A percentile compares a stretch with the other conserved stretches of the same genome.
Evolutionary conservation across 2,329 filamentous ascomycete genomes (phyloP).

Genomic region (Colletotrichum sp.): DNA sequence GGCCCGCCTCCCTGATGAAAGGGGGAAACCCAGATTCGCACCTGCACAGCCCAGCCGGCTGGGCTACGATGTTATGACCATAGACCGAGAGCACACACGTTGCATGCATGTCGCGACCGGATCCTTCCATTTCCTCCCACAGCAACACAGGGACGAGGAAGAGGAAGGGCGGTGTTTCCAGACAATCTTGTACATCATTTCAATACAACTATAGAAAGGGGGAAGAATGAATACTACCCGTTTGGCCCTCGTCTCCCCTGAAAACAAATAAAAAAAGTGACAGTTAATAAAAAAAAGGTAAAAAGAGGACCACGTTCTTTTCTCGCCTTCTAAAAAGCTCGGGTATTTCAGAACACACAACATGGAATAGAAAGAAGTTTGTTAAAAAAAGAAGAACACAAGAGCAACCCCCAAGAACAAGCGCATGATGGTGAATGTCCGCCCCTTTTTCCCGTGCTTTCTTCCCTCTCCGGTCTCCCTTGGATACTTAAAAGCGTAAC

Average conservation of each 20-base stretch:
- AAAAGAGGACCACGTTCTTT: conserved; percentile 14
- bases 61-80: not conserved
- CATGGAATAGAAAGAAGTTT: conserved; percentile 7
- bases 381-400: not conserved
- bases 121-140: not conserved
- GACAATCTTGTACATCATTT: conserved; percentile 18
- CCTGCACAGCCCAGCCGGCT: not conserved
- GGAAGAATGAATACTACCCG: conserved; percentile 13
- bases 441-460: not conserved
- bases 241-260: not conserved
- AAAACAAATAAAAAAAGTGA: not conserved
- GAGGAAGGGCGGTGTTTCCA: not conserved
- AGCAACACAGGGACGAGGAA: not conserved
- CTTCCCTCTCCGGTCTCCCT: not conserved
- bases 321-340: conserved; percentile 18
- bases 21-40: not conserved
- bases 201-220: conserved; percentile 18
- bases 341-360: conserved; percentile 23
- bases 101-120: not conserved
- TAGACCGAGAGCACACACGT: not conserved
- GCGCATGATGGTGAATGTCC: not conserved
- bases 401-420: not conserved
- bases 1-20: not conserved
- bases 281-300: not conserved
- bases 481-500: conserved; percentile 12